These are phyloP conservation scores for Neonectria punicea DNA, from an alignment of 2,329 filamentous ascomycete genomes.

Conservation along the genomic window DNA sequence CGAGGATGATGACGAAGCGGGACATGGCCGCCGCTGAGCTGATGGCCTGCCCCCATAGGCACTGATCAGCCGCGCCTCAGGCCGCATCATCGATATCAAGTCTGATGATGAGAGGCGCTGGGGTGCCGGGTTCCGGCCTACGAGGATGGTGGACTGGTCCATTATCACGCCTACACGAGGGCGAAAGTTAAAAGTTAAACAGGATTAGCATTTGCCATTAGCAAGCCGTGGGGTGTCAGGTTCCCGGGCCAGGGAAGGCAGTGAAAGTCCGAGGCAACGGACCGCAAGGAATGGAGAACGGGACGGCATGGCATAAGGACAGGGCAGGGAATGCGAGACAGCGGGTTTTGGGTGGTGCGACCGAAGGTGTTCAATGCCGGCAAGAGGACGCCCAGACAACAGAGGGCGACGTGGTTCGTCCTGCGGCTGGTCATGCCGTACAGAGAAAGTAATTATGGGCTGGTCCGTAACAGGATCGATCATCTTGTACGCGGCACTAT, in stretches of 20 bases:
- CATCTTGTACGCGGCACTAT: background rate
- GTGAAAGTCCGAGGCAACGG: conserved; percentile 7
- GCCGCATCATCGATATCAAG: background rate
- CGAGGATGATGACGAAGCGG: conserved; percentile 34
- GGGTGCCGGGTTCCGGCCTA: conserved; percentile 1
- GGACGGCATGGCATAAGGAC: conserved; percentile 5
- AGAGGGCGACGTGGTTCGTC: background rate
- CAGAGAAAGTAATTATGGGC: background rate
- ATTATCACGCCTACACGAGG: conserved; percentile 1
- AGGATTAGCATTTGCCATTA: conserved; percentile 11
- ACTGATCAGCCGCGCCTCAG: background rate
- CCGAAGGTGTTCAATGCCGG: conserved; percentile 1
- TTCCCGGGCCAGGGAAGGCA: conserved; percentile 4
- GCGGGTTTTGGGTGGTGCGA: conserved; percentile 13
- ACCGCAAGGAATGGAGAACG: background rate
- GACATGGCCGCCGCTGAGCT: conserved; percentile 21
- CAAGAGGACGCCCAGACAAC: conserved; percentile 2
- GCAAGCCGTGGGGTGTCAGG: conserved; percentile 11
- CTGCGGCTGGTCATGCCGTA: background rate
- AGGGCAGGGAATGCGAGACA: conserved; percentile 18
- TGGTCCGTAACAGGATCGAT: conserved; percentile 1
- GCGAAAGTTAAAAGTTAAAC: conserved; percentile 7
- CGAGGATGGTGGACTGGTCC: conserved; percentile 6
- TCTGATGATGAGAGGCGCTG: background rate
- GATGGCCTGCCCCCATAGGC: conserved; percentile 2